Evolutionary conservation across 371 early-diverging fungal genomes (phyloP).

Genomic region (Saksenaea oblongispora): DNA sequence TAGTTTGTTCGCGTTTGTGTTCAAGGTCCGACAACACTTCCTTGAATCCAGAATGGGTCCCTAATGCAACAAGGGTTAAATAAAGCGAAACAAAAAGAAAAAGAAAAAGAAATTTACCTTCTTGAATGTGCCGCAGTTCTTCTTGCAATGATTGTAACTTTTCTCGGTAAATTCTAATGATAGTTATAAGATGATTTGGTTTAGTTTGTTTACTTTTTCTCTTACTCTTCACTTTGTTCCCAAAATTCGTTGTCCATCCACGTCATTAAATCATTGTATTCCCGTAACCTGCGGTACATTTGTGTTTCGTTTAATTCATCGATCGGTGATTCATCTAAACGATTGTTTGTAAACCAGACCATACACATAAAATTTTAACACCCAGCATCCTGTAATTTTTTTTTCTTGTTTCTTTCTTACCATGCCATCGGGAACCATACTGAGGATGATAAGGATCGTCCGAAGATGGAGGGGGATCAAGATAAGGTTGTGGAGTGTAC

Average conservation of each 20-base stretch:
- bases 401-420: conserved; percentile 1
- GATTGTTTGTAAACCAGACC: neutral
- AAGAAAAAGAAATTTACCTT: conserved; percentile 17
- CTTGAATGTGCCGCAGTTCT: conserved; percentile 34
- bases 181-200: neutral
- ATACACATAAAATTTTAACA: neutral
- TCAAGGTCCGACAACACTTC: conserved; percentile 44
- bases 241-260: conserved; percentile 53
- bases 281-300: conserved; percentile 22
- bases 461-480: conserved; percentile 8
- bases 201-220: conserved; percentile 6
- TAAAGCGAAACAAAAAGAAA: neutral
- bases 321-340: neutral
- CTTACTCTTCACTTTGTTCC: conserved; percentile 49
- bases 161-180: conserved; percentile 27
- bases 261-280: conserved; percentile 47
- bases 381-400: neutral
- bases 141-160: conserved; percentile 31
- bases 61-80: conserved; percentile 13
- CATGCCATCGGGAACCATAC: conserved; percentile 10
- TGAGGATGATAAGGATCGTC: neutral
- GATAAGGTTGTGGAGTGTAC: conserved; percentile 13
- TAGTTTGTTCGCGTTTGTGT: conserved; percentile 35
- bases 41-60: conserved; percentile 43
- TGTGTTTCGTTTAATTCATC: conserved; percentile 16